phyloP scores from a whole-genome alignment of 75 land plant genomes.

The Sequoiadendron giganteum region DNA sequence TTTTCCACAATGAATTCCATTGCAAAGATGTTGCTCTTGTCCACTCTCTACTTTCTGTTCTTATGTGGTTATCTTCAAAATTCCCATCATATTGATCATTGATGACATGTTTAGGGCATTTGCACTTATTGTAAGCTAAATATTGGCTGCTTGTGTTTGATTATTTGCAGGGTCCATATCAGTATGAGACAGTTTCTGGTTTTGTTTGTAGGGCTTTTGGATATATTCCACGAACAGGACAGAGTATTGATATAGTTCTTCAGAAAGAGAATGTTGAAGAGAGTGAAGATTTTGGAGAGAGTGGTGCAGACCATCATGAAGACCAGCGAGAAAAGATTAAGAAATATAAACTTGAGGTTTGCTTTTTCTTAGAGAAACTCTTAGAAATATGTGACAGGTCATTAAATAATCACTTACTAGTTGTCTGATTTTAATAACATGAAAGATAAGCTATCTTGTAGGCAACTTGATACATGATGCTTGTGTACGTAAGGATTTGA shows the following conservation, averaged over 20 bases:
- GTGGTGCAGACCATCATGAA: constrained; percentile 49
- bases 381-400: neutral
- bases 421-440: neutral
- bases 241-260: constrained; percentile 65
- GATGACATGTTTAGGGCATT: constrained; percentile 1
- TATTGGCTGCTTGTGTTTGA: neutral
- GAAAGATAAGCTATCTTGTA: neutral
- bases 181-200: constrained; percentile 97
- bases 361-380: neutral
- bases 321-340: constrained; percentile 69
- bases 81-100: neutral
- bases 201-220: constrained; percentile 97
- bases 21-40: neutral
- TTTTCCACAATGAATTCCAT: neutral
- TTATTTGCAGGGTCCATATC: constrained; percentile 65
- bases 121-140: neutral
- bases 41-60: neutral
- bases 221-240: constrained; percentile 90
- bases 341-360: constrained; percentile 82
- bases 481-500: neutral
- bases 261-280: constrained; percentile 69
- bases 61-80: neutral
- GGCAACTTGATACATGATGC: neutral
- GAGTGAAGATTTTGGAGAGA: constrained; percentile 35
- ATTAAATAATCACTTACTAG: neutral